Conservation (phyloP, 768 basidiomycete species). For the Boletus speciosus region DNA sequence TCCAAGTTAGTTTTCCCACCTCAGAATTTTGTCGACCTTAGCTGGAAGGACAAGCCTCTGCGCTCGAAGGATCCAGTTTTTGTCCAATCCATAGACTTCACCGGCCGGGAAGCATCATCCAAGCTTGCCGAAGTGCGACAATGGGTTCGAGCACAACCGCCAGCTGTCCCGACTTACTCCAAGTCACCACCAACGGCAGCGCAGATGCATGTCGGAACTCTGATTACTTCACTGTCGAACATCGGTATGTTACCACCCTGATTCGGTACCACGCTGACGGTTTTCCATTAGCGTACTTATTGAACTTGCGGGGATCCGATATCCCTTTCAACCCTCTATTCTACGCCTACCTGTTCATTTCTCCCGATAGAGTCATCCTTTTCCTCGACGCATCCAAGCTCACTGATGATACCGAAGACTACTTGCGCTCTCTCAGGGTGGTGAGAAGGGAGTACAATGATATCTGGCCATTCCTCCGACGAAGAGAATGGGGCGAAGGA, state of each 20-base stretch:
- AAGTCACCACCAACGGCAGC: slow-evolving; percentile 56
- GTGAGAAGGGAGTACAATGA: slow-evolving; percentile 67
- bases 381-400: slow-evolving; percentile 76
- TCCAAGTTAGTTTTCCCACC: slow-evolving; percentile 77
- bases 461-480: slow-evolving; percentile 74
- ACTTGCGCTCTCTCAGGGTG: slow-evolving; percentile 57
- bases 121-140: slow-evolving; percentile 71
- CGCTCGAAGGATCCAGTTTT: slow-evolving; percentile 65
- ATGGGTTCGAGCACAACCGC: slow-evolving; percentile 64
- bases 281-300: slow-evolving; percentile 60
- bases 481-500: slow-evolving; percentile 74
- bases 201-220: slow-evolving; percentile 64
- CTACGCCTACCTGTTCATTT: slow-evolving; percentile 80
- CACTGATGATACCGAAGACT: slow-evolving; percentile 51
- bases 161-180: slow-evolving; percentile 58
- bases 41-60: slow-evolving; percentile 75
- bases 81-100: slow-evolving; percentile 68
- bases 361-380: slow-evolving; percentile 55
- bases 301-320: slow-evolving; percentile 88
- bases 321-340: slow-evolving; percentile 93
- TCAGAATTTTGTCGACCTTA: slow-evolving; percentile 78
- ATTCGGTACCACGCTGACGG: slow-evolving; percentile 1
- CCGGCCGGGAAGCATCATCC: slow-evolving; percentile 57
- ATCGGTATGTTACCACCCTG: slow-evolving; percentile 49
- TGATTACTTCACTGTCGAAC: slow-evolving; percentile 64